Evolutionary conservation across 768 basidiomycete species (phyloP).

Genomic region (Suillus decipiens): DNA sequence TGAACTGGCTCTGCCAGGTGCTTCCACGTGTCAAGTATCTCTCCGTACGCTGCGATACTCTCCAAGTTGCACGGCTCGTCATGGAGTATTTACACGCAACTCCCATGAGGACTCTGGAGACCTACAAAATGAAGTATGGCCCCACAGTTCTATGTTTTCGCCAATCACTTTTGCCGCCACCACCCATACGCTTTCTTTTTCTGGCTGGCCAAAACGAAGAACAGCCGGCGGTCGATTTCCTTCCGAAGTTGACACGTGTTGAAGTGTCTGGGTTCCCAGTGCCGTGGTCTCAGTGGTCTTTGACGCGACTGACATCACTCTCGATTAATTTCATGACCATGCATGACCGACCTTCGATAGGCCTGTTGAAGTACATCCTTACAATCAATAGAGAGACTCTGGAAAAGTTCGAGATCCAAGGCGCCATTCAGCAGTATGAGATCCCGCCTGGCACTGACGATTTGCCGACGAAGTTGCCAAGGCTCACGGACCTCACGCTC

Average conservation of each 20-base stretch:
- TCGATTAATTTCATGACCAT: constrained; percentile 11
- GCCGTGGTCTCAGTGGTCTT: constrained; percentile 11
- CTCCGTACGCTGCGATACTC: constrained; percentile 5
- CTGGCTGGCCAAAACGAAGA: background rate
- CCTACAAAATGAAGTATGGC: constrained; percentile 4
- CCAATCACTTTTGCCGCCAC: background rate
- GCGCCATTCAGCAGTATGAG: background rate
- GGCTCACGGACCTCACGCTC: constrained; percentile 7
- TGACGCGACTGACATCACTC: constrained; percentile 11
- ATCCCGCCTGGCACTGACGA: background rate
- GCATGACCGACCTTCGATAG: constrained; percentile 5
- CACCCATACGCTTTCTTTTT: background rate
- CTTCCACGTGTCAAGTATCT: constrained; percentile 12
- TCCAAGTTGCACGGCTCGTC: background rate
- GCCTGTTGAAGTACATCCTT: background rate
- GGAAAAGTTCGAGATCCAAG: constrained; percentile 12
- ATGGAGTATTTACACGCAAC: background rate
- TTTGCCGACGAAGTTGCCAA: constrained; percentile 5
- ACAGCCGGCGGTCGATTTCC: background rate
- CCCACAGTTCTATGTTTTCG: background rate
- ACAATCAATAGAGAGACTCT: constrained; percentile 5
- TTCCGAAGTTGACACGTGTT: constrained; percentile 6
- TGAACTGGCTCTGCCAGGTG: constrained; percentile 8
- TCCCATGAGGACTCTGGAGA: constrained; percentile 12
- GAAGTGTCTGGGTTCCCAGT: constrained; percentile 1